Evolutionary conservation across 1,284 basidiomycete genomes (phyloP).

Genomic region (Sanghuangporus weigelae): DNA sequence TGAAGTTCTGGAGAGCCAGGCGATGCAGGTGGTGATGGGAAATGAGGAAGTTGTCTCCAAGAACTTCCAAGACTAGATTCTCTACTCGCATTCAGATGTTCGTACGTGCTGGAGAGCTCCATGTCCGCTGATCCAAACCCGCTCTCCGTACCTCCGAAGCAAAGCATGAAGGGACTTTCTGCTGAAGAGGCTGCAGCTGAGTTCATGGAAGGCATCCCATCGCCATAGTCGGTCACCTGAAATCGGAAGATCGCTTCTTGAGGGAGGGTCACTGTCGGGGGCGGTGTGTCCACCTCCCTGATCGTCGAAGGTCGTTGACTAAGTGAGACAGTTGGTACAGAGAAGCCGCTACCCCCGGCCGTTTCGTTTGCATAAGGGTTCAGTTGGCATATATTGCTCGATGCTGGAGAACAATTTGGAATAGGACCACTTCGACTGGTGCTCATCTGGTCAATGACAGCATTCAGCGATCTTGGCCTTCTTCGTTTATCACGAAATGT

Average conservation of each 20-base stretch:
- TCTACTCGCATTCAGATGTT: constrained; percentile 1
- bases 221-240: constrained; percentile 3
- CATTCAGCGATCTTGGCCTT: constrained; percentile 5
- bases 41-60: constrained; percentile 8
- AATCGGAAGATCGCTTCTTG: background rate
- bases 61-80: constrained; percentile 10
- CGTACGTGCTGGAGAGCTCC: constrained; percentile 2
- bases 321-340: background rate
- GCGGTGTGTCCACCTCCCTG: background rate
- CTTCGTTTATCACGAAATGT: background rate
- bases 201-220: background rate
- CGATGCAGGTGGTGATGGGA: constrained; percentile 10
- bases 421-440: background rate
- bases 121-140: background rate
- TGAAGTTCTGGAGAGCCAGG: background rate
- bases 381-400: background rate
- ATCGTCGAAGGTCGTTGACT: background rate
- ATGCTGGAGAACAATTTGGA: background rate
- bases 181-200: background rate
- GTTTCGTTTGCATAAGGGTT: background rate
- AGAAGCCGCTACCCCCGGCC: background rate
- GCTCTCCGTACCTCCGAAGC: background rate
- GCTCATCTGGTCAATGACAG: constrained; percentile 3
- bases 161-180: background rate
- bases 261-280: background rate